Conservation (phyloP, 2,329 filamentous ascomycete genomes). For the Neonectria neomacrospora region DNA sequence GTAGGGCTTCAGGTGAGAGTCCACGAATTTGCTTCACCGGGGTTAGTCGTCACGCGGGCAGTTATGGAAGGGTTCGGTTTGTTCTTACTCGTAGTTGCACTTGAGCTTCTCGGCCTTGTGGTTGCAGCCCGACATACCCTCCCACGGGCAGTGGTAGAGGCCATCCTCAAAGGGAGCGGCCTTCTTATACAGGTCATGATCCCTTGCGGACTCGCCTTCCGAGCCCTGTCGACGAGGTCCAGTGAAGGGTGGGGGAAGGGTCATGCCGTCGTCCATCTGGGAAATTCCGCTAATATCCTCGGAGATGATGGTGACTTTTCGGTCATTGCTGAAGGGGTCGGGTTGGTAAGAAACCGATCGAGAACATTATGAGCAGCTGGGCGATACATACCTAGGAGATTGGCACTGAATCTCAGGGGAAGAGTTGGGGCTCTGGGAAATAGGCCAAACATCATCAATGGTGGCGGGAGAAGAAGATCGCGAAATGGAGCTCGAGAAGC, state of each 20-base stretch:
- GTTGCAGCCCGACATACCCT: conserved; percentile 76
- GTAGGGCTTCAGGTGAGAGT: conserved; percentile 97
- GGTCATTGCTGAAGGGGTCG: conserved; percentile 45
- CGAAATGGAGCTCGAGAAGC: conserved; percentile 64
- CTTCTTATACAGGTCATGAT: conserved; percentile 78
- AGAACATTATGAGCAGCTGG: conserved; percentile 11
- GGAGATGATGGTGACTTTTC: conserved; percentile 45
- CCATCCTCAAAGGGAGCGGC: conserved; percentile 74
- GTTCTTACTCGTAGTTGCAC: conserved; percentile 97
- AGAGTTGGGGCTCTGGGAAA: conserved; percentile 54
- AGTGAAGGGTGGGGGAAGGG: conserved; percentile 52
- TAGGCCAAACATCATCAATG: conserved; percentile 60
- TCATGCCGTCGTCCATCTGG: conserved; percentile 47
- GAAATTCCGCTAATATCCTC: conserved; percentile 42
- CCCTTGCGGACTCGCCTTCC: conserved; percentile 68
- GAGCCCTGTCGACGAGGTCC: conserved; percentile 59
- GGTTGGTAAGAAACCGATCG: conserved; percentile 38
- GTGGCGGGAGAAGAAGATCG: conserved; percentile 62
- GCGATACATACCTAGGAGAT: conserved; percentile 63
- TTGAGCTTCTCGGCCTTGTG: conserved; percentile 96
- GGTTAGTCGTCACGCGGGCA: conserved; percentile 37
- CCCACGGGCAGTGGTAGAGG: conserved; percentile 93
- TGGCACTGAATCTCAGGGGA: conserved; percentile 62
- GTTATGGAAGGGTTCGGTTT: conserved; percentile 23
- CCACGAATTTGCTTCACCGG: conserved; percentile 85